Conservation (phyloP, 805 yeast species). For the Candida railenensis region DNA sequence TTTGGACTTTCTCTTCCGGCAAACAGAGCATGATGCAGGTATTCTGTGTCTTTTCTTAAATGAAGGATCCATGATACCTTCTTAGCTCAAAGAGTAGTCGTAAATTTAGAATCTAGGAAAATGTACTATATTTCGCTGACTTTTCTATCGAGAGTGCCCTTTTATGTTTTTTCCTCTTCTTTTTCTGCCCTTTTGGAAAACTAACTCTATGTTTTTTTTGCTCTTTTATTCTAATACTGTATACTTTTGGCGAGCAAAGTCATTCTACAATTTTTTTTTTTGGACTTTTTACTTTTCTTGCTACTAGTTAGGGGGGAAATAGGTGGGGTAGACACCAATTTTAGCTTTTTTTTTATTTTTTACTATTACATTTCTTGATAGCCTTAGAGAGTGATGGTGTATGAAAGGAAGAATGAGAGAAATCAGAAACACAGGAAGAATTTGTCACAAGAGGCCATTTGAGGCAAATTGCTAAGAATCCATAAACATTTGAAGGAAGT, state of each 20-base stretch:
- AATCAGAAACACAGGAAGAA: too few species aligned
- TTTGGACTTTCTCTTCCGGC: slow-evolving; percentile 41
- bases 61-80: slow-evolving; percentile 20
- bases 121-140: too few species aligned
- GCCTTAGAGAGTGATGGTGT: neutral
- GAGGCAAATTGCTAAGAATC: too few species aligned
- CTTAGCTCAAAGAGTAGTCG: neutral
- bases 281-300: neutral
- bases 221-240: neutral
- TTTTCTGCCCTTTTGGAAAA: neutral
- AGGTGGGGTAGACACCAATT: neutral
- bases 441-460: too few species aligned
- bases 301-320: neutral
- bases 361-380: neutral
- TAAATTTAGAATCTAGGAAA: too few species aligned
- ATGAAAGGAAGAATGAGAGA: neutral
- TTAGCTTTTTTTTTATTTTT: neutral
- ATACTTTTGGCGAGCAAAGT: neutral
- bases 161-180: neutral
- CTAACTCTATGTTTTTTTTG: neutral
- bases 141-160: neutral
- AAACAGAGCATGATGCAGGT: slow-evolving; percentile 45
- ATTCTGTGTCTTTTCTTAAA: slow-evolving; percentile 36
- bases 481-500: too few species aligned
- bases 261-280: neutral